Base-by-base conservation (phyloP, 352 stramenopile species). In the Globisporangium uncinulatum region DNA sequence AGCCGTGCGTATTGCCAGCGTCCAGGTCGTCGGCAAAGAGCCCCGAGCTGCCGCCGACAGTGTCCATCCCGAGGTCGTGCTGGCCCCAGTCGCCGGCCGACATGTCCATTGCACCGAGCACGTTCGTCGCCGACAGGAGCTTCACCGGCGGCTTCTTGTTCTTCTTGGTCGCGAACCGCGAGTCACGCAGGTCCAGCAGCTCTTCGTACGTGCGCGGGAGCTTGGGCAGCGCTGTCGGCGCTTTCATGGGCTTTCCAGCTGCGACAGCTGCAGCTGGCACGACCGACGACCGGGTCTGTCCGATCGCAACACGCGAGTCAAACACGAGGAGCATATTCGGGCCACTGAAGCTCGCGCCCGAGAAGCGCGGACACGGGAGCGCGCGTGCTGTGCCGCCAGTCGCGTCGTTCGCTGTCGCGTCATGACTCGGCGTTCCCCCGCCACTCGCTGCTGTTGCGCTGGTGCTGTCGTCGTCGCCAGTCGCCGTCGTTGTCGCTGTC, bases 311-410 rank as follows among this genome's bases (percentile, higher is more conserved):
- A 0, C 83, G 83, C 20, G 85, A 93, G 54, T 95, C 85, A 51
- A 95, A 95, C 34, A 93, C 71, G 10, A 95, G 56, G 34, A 95
- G 67, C 69, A 90, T 83, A 47, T 95, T 95, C 29, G 85, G 85
- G 0, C 85, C 85, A 53, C 85, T 93, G 50, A 95, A 95, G 56
- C 69, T 83, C 20, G 76, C 85, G 15, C 85, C 83, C 3, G 78
- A 93, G 47, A 95, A 83, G 0, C 85, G 79, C 34, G 83, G 85
- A 54, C 83, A 93, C 7, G 85, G 85, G 31, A 92, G 62, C 41
- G 62, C 70, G 44, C 62, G 71, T 17, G 70, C 71, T 13, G 44
- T 65, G 4, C 51, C 59, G 19, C 32, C 42, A 17, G 42, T 13
- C 1, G 32, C 42, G 42, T 47, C 43, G 10, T 32, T 57, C 4